phyloP scores from a whole-genome alignment of 2,329 filamentous ascomycete species.

The Bertia moriformis region DNA sequence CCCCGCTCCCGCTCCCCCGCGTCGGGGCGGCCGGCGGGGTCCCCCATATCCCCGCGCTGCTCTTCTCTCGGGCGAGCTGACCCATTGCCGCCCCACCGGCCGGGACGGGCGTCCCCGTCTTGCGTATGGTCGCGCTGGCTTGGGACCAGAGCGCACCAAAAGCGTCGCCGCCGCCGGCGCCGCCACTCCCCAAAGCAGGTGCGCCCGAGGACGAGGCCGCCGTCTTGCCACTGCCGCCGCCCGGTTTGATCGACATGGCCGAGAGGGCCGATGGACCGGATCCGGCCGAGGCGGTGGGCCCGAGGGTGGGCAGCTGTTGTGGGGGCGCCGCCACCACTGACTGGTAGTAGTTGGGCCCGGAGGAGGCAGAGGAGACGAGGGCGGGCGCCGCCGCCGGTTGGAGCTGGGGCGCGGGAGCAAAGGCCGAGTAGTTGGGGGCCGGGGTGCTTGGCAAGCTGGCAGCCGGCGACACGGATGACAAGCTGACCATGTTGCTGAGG shows the following conservation, averaged over 20 bases:
- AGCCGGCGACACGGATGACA: constrained; percentile 72
- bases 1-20: constrained; percentile 7
- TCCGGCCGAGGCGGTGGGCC: constrained; percentile 24
- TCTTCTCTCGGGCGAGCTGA: constrained; percentile 99
- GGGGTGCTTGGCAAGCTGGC: constrained; percentile 61
- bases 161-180: constrained; percentile 72
- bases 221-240: too few relatives aligned
- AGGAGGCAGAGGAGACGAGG: constrained; percentile 6
- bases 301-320: too few relatives aligned
- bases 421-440: constrained; percentile 94
- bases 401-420: constrained; percentile 41
- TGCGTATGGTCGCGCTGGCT: constrained; percentile 49
- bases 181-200: too few relatives aligned
- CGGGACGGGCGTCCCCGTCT: constrained; percentile 62
- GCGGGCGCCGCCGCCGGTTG: constrained; percentile 8
- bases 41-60: constrained; percentile 90
- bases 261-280: too few relatives aligned
- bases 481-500: constrained; percentile 63
- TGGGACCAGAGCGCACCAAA: constrained; percentile 74
- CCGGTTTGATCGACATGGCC: too few relatives aligned
- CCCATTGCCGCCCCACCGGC: too few relatives aligned
- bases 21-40: too few relatives aligned
- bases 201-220: constrained; percentile 35
- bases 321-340: too few relatives aligned
- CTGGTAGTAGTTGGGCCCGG: too few relatives aligned